Evolutionary conservation across 2,329 filamentous ascomycete genomes (phyloP).

Genomic region (Aspergillus phoenicis): DNA sequence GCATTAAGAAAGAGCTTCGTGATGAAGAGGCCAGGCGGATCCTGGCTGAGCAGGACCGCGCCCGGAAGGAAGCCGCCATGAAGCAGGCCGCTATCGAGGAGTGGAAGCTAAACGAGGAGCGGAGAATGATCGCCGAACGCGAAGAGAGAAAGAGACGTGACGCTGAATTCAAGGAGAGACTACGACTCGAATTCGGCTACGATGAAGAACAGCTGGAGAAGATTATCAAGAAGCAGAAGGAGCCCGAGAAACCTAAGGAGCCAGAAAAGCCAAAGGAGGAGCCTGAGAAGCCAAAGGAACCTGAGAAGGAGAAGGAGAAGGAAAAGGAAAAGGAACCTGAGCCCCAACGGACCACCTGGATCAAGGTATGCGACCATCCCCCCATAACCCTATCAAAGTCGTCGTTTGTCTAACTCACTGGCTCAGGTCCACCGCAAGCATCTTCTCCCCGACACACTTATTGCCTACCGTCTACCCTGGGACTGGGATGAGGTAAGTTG

Average conservation of each 20-base stretch:
- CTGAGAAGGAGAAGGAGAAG: slow-evolving; percentile 38
- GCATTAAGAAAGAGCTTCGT: slow-evolving; percentile 36
- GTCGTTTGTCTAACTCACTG: slow-evolving; percentile 13
- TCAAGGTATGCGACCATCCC: slow-evolving; percentile 41
- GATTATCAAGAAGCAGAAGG: slow-evolving; percentile 43
- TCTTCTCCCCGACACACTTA: slow-evolving; percentile 49
- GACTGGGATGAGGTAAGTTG: slow-evolving; percentile 50
- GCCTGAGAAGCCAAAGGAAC: slow-evolving; percentile 39
- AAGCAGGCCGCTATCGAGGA: slow-evolving; percentile 47
- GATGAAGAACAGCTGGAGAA: slow-evolving; percentile 47
- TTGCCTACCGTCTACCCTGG: slow-evolving; percentile 50
- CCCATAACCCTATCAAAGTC: not conserved
- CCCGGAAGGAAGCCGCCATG: slow-evolving; percentile 34
- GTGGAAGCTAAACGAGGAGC: slow-evolving; percentile 38
- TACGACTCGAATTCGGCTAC: slow-evolving; percentile 44
- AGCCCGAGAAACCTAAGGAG: slow-evolving; percentile 24
- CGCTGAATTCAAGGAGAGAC: slow-evolving; percentile 38
- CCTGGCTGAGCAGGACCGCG: slow-evolving; percentile 35
- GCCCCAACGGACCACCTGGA: slow-evolving; percentile 41
- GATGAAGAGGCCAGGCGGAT: slow-evolving; percentile 51
- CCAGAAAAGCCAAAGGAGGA: slow-evolving; percentile 33
- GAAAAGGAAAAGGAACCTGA: slow-evolving; percentile 27
- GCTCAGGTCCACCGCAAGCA: slow-evolving; percentile 49
- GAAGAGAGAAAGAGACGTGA: slow-evolving; percentile 36
- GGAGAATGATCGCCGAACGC: slow-evolving; percentile 32